Evolutionary conservation across 352 stramenopile genomes (phyloP).

Genomic region (Pythium phragmitis): DNA sequence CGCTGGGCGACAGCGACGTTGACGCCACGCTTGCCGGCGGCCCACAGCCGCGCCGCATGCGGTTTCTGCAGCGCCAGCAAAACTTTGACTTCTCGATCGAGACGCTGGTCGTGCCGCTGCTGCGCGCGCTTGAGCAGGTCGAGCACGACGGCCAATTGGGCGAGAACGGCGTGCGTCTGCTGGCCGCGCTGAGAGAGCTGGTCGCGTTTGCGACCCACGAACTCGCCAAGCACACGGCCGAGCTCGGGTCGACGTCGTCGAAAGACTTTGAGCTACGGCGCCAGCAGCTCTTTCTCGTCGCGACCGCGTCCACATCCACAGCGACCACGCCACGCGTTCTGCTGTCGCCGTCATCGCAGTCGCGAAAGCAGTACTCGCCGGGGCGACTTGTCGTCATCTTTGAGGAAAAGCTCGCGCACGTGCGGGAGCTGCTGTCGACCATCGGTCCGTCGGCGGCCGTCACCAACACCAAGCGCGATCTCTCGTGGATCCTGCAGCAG

Average conservation of each 20-base stretch:
- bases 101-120: conserved; percentile 56
- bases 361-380: conserved; percentile 10
- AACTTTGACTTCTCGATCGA: conserved; percentile 70
- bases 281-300: conserved; percentile 42
- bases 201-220: conserved; percentile 35
- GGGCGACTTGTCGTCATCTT: conserved; percentile 14
- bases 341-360: not conserved
- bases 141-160: conserved; percentile 44
- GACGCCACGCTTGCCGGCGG: not conserved
- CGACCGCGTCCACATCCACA: not conserved
- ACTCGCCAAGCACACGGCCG: conserved; percentile 34
- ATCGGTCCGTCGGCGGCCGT: conserved; percentile 22
- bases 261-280: conserved; percentile 57
- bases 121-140: conserved; percentile 55
- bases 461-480: conserved; percentile 29
- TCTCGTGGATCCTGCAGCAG: conserved; percentile 57
- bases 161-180: conserved; percentile 42
- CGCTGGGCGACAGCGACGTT: conserved; percentile 33
- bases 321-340: not conserved
- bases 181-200: conserved; percentile 45
- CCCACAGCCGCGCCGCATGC: conserved; percentile 30
- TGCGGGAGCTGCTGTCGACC: conserved; percentile 19
- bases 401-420: conserved; percentile 22
- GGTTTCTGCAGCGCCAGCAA: conserved; percentile 62
- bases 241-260: conserved; percentile 38